Evolutionary conservation across 345 rosid genomes (phyloP).

Genomic region (Hypericum perforatum): DNA sequence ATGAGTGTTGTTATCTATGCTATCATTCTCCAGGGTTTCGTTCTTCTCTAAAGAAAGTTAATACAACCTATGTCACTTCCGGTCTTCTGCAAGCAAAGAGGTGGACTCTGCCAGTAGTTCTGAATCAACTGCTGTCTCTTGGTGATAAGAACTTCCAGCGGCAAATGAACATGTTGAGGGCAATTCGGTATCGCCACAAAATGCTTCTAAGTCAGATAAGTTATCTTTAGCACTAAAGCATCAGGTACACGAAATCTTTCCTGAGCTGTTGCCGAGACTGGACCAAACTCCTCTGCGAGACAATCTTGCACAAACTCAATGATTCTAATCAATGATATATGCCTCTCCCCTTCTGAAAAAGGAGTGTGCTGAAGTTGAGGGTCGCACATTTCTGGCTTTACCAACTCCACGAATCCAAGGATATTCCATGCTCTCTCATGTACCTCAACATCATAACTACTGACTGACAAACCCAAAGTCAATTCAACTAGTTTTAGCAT

Average conservation of each 20-base stretch:
- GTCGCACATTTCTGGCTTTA: too few species aligned
- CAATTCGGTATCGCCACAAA: constrained; percentile 36
- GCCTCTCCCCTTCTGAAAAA: constrained; percentile 18
- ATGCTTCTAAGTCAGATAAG: constrained; percentile 54
- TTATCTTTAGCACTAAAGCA: constrained; percentile 55
- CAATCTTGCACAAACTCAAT: too few species aligned
- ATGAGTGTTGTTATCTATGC: constrained; percentile 24
- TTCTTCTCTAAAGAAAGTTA: constrained; percentile 60
- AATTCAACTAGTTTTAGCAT: too few species aligned
- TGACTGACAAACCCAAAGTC: too few species aligned
- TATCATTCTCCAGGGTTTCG: constrained; percentile 33
- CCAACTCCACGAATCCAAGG: too few species aligned
- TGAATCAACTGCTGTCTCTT: constrained; percentile 34
- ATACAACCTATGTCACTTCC: constrained; percentile 72
- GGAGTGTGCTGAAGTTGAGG: constrained; percentile 14
- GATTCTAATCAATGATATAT: constrained; percentile 34
- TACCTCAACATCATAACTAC: too few species aligned
- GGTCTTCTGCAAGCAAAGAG: constrained; percentile 78
- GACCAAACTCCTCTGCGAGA: constrained; percentile 69
- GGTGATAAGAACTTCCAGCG: constrained; percentile 22
- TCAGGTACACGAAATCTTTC: constrained; percentile 50
- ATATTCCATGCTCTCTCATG: too few species aligned
- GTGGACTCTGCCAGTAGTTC: too few species aligned
- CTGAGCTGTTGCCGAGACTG: constrained; percentile 59
- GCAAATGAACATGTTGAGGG: constrained; percentile 37